Percentiles rank a stretch among this genome's conserved stretches.
Evolutionary conservation across 495 filamentous ascomycete genomes (phyloP).

Genomic region (Rhizodiscina lignyota): DNA sequence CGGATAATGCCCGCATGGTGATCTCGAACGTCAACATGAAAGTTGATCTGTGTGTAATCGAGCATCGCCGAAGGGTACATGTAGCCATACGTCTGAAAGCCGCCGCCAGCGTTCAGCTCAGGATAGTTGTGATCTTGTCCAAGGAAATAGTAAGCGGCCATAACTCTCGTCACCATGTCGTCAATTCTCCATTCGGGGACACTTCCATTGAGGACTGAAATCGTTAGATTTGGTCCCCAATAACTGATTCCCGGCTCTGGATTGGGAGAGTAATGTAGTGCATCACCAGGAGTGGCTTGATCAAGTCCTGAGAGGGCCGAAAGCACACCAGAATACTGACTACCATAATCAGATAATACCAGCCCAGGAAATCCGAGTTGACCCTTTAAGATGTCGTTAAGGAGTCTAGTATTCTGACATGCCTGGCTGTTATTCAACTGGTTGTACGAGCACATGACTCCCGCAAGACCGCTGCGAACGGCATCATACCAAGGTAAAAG

Average conservation of each 20-base stretch:
- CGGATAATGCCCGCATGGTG: constrained; percentile 30
- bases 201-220: constrained; percentile 27
- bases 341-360: constrained; percentile 49
- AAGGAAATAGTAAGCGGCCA: constrained; percentile 40
- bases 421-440: constrained; percentile 46
- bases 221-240: constrained; percentile 13
- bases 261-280: no score
- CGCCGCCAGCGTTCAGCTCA: constrained; percentile 10
- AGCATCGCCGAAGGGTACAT: no score
- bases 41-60: no score
- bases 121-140: constrained; percentile 36
- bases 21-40: constrained; percentile 28
- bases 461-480: constrained; percentile 39
- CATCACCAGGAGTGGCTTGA: no score
- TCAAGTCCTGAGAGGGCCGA: constrained; percentile 41
- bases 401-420: constrained; percentile 45
- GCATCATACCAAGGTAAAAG: constrained; percentile 57
- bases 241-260: no score
- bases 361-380: constrained; percentile 49
- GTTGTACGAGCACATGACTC: constrained; percentile 58
- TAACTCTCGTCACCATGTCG: constrained; percentile 35
- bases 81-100: no score
- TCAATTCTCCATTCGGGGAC: constrained; percentile 31
- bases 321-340: constrained; percentile 34
- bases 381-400: constrained; percentile 41